These are phyloP conservation scores for Aspergillus campestris DNA, from an alignment of 495 filamentous ascomycete species.

Conservation along the genomic window DNA sequence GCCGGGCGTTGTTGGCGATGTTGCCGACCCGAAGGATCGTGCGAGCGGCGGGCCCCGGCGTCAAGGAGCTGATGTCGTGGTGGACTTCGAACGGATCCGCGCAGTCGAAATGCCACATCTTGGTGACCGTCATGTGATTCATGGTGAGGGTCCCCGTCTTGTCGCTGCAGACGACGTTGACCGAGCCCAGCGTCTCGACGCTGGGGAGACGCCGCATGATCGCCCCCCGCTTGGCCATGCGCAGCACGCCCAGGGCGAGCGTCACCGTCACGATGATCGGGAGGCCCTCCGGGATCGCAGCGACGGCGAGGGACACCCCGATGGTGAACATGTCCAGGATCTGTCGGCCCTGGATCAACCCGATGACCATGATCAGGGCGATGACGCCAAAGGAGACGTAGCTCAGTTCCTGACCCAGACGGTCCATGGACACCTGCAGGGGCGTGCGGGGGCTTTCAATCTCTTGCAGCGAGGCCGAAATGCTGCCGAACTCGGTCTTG, in stretches of 20 bases:
- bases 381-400: slow-evolving; percentile 96
- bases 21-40: slow-evolving; percentile 85
- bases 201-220: slow-evolving; percentile 93
- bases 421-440: slow-evolving; percentile 93
- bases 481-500: slow-evolving; percentile 92
- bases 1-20: slow-evolving; percentile 88
- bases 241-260: slow-evolving; percentile 82
- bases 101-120: slow-evolving; percentile 87
- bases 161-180: slow-evolving; percentile 97
- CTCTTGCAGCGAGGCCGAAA: slow-evolving; percentile 81
- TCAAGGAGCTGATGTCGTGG: slow-evolving; percentile 53
- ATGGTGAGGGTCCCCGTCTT: slow-evolving; percentile 95
- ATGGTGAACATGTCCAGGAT: slow-evolving; percentile 96
- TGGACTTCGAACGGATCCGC: slow-evolving; percentile 63
- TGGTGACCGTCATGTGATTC: slow-evolving; percentile 97
- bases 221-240: slow-evolving; percentile 88
- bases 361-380: slow-evolving; percentile 79
- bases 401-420: slow-evolving; percentile 85
- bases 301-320: slow-evolving; percentile 91
- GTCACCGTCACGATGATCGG: slow-evolving; percentile 98
- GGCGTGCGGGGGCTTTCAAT: slow-evolving; percentile 94
- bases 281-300: slow-evolving; percentile 92
- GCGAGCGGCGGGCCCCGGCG: slow-evolving; percentile 61
- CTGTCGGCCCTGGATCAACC: slow-evolving; percentile 78
- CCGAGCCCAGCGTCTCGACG: slow-evolving; percentile 94